Evolutionary conservation across 225 moss, liverwort and hornwort species (phyloP), one percentile per base, ranked within the genome.

Genomic region (Pseudisothecium myosuroides): DNA sequence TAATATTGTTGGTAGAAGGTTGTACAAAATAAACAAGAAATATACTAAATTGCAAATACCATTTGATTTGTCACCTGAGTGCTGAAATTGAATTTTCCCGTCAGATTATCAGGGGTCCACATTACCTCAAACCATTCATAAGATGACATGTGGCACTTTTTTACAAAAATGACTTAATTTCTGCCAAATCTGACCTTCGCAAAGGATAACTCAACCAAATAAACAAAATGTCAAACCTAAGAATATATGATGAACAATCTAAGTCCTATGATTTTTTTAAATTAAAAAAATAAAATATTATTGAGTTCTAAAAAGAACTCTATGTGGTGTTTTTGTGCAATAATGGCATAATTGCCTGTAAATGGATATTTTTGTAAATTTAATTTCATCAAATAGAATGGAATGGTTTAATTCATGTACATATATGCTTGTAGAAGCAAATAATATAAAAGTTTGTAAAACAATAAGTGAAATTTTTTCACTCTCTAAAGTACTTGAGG

Each of bases 401-500:
- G 26, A 71, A 31, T 75, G 19, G 19, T 31, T 49, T 49, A 49
- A 47, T 32, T 32, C 5, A 50, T 1, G 0, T 5, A 21, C 13
- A 50, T 29, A 12, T 52, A 8, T 0, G 2, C 34, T 34, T 34
- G 4, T 19, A 76, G 5, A 36, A 76, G 2, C 8, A 76, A 76
- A 36, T 22, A 8, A 21, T 20, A 36, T 24, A 23, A 50, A 73
- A 52, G 21, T 19, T 55, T 37, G 4, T 36, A 55, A 78, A 55
- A 16, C 10, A 2, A 10, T 24, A 16, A 6, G 4, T 9, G 5
- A 78, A 36, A 23, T 16, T 37, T 55, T 1, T 36, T 78, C 23
- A 77, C 24, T 14, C 14, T 36, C 5, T 0, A 14, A 37, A 10
- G 10, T 26, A 26, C 2, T 0, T 1, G 0, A 55, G 3, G 23